Percentiles rank a stretch among this genome's conserved stretches.
Evolutionary conservation across 257 asterid genomes (phyloP).

Genomic region (Solanum okadae): DNA sequence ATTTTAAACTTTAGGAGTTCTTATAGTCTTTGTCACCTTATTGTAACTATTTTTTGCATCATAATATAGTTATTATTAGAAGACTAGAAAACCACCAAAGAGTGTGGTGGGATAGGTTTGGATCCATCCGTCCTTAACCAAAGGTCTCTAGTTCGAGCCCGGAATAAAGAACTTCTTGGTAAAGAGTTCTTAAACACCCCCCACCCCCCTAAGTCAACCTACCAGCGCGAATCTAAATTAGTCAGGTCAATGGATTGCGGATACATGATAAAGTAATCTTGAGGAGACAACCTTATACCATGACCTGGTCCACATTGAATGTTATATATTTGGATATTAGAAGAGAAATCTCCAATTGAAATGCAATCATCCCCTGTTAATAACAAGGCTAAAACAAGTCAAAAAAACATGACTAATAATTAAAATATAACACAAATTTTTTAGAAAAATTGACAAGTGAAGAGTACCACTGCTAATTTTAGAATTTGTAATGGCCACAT

Average conservation of each 20-base stretch:
- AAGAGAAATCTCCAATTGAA: conserved; percentile 56
- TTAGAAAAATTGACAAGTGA: background rate
- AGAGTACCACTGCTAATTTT: conserved; percentile 34
- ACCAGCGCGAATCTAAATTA: background rate
- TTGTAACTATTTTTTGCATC: background rate
- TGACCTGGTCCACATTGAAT: conserved; percentile 74
- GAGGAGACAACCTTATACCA: conserved; percentile 53
- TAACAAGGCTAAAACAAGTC: background rate
- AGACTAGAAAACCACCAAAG: background rate
- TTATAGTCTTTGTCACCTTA: background rate
- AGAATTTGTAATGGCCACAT: conserved; percentile 33
- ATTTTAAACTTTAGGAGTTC: background rate
- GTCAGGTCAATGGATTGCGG: background rate
- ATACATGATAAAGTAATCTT: background rate
- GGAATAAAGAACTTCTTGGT: background rate
- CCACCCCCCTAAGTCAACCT: background rate
- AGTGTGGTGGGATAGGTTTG: background rate
- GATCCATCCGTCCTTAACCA: background rate
- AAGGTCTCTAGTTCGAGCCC: background rate
- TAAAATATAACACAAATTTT: background rate
- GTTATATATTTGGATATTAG: conserved; percentile 30
- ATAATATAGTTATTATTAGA: background rate
- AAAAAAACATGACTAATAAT: background rate
- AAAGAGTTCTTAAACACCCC: background rate
- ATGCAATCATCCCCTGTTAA: conserved; percentile 71